Conservation (phyloP, 257 asterid genomes). For the Lithospermum erythrorhizon region DNA sequence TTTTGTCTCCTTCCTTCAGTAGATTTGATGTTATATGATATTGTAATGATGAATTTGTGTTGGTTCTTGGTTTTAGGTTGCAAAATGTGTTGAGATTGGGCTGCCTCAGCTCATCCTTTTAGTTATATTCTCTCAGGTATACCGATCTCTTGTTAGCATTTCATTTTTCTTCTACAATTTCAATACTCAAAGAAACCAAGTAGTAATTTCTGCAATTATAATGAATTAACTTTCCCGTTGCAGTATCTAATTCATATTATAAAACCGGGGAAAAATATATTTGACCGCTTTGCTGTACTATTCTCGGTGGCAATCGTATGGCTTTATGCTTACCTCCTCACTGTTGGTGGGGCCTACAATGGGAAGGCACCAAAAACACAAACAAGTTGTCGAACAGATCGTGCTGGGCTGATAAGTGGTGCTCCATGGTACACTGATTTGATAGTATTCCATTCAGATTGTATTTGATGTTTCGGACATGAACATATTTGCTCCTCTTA, state of each 20-base stretch:
- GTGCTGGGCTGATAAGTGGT: constrained; percentile 72
- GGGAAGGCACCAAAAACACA: constrained; percentile 74
- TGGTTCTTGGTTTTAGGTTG: constrained; percentile 39
- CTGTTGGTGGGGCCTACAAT: constrained; percentile 89
- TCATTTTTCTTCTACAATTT: not conserved
- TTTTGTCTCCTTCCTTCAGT: constrained; percentile 1
- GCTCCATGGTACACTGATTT: constrained; percentile 66
- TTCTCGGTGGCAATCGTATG: constrained; percentile 56
- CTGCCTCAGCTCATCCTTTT: constrained; percentile 73
- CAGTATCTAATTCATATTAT: constrained; percentile 67
- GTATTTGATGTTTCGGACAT: too few relatives aligned
- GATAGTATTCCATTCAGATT: not conserved
- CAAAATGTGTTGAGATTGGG: constrained; percentile 79
- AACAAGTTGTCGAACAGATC: constrained; percentile 85
- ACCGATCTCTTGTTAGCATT: constrained; percentile 20
- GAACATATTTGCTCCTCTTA: too few relatives aligned
- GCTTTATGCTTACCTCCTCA: constrained; percentile 65
- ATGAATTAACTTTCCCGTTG: constrained; percentile 6
- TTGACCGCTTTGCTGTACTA: constrained; percentile 61
- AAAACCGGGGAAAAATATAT: constrained; percentile 39
- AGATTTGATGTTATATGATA: not conserved
- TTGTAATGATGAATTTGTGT: not conserved
- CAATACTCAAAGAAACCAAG: not conserved
- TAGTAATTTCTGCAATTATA: not conserved
- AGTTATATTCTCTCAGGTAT: constrained; percentile 67